Evolutionary conservation across 345 rosid species (phyloP), one percentile per base, ranked within the genome.

Genomic region (Eucalyptus virginea): DNA sequence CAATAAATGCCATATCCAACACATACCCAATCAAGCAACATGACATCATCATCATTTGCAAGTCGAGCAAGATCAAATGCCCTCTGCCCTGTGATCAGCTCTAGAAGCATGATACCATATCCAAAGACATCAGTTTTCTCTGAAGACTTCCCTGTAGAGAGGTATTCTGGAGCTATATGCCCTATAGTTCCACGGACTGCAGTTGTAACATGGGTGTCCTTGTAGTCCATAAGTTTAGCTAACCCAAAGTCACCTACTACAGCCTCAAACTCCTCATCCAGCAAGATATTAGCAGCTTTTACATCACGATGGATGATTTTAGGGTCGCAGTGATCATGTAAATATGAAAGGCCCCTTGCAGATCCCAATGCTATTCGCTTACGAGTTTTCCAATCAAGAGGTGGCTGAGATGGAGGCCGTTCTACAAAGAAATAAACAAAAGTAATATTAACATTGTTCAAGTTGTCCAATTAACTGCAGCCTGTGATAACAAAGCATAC

Each of bases 71-170:
- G 99, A 94, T 98, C 99, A 12, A 98, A 97, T 12, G 99, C 99
- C 91, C 99, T 94, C 89, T 98, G 99, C 91, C 99, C 99, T 21
- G 99, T 98, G 72, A 98, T 95, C 8, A 98, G 95, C 92, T 98
- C 99, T 9, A 98, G 91, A 89, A 98, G 99, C 99, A 98, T 98
- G 91, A 98, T 96, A 18, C 99, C 99, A 65, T 98, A 98, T 21
- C 99, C 99, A 62, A 98, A 98, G 88, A 97, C 99, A 86, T 98
- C 99, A 8, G 99, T 98, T 91, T 98, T 98, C 94, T 98, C 99
- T 3, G 99, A 98, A 8, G 99, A 98, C 89, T 97, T 98, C 14
- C 99, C 99, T 3, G 99, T 97, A 3, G 99, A 97, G 80, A 98
- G 98, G 91, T 98, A 98, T 65, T 98, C 99, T 0, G 99, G 99